Conservation (phyloP, 2,329 filamentous ascomycete species). For the Tolypocladium endophyticum region DNA sequence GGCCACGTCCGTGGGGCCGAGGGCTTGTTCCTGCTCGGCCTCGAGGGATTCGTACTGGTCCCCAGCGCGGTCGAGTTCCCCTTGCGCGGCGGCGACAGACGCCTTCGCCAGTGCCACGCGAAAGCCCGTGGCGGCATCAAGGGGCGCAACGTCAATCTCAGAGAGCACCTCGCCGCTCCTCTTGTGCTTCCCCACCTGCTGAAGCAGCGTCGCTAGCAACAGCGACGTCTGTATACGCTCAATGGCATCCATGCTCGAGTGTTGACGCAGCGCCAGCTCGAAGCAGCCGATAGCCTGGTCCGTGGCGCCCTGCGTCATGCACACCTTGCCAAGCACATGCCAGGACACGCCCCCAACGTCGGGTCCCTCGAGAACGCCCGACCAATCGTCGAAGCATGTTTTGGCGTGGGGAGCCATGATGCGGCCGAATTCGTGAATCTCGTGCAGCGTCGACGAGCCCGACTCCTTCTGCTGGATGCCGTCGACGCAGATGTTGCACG, state of each 20-base stretch:
- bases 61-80: constrained; percentile 9
- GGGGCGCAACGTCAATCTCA: constrained; percentile 10
- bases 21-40: constrained; percentile 11
- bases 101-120: constrained; percentile 12
- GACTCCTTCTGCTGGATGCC: constrained; percentile 10
- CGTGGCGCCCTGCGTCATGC: constrained; percentile 14
- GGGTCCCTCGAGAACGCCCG: constrained; percentile 5
- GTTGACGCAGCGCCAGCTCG: constrained; percentile 10
- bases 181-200: constrained; percentile 7
- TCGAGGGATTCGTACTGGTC: constrained; percentile 11
- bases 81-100: constrained; percentile 10
- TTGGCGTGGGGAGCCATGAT: constrained; percentile 16
- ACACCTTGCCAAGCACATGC: constrained; percentile 21
- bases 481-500: constrained; percentile 13
- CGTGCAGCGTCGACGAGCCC: constrained; percentile 8
- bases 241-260: constrained; percentile 4
- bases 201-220: constrained; percentile 10
- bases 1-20: constrained; percentile 11
- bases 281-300: constrained; percentile 16
- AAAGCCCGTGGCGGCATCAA: constrained; percentile 12
- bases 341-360: constrained; percentile 24
- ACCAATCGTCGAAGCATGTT: constrained; percentile 15
- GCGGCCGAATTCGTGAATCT: constrained; percentile 13
- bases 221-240: constrained; percentile 12
- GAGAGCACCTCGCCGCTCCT: constrained; percentile 10